Base-by-base conservation (phyloP, 805 yeast species). In the Suhomyces prunicola region DNA sequence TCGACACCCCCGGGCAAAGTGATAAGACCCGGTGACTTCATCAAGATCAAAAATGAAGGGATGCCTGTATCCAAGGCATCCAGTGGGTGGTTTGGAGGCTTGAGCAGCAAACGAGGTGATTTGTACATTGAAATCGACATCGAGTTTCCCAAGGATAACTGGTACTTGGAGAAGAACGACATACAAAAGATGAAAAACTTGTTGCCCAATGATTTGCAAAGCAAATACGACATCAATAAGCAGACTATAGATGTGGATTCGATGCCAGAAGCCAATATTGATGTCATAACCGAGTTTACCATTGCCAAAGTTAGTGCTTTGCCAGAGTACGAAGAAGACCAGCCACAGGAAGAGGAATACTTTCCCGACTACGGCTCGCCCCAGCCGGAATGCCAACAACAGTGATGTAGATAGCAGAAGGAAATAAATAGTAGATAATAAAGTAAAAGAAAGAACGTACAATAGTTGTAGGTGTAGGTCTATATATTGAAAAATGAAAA, bases 111-210 rank as follows among this genome's bases (percentile, higher is more conserved):
- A 50, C 72, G 72, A 44, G 97, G 97, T 24, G 88, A 88, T 66
- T 71, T 91, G 57, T 90, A 83, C 61, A 74, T 91, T 15, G 81
- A 77, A 50, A 68, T 89, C n/a, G 82, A 81, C 19, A 83, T 92
- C 50, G 90, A 85, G 60, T 91, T 92, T 66, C 97, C 97, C 2
- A 77, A 78, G 35, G 96, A 90, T 67, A 81, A 85, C 62, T 91
- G 97, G 97, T 85, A 86, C 62, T 68, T 82, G 58, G 97, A 90
- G 66, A 81, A 79, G 60, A 77, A 83, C 53, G 97, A 90, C 62
- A 50, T 85, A 3, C 54, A 69, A 23, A 80, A 77, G 55, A 71
- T 88, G 50, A 76, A 72, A 57, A 80, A 82, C 53, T 70, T 86
- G 19, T 70, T 88, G 48, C 91, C 88, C 4, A 68, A 54, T 53